These are phyloP conservation scores for Gentiana macrophylla DNA, from an alignment of 257 asterid genomes.

Conservation along the genomic window DNA sequence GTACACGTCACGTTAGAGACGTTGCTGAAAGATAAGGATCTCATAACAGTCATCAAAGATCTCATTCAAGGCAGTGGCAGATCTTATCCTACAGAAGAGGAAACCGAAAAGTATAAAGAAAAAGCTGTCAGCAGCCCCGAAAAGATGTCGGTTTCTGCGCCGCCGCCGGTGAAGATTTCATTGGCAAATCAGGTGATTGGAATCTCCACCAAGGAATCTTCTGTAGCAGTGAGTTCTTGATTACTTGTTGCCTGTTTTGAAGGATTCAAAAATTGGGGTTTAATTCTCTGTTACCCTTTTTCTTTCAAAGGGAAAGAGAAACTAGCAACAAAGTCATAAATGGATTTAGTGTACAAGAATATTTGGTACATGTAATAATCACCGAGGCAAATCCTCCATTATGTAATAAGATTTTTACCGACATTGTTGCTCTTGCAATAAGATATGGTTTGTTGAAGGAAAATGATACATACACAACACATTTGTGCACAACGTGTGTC, in stretches of 20 bases:
- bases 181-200: conserved; percentile 13
- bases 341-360: no score
- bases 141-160: conserved; percentile 20
- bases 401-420: no score
- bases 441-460: no score
- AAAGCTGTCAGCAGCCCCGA: conserved; percentile 10
- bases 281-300: no score
- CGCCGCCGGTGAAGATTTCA: conserved; percentile 9
- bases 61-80: conserved; percentile 70
- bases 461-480: no score
- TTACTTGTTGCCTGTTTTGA: neutral
- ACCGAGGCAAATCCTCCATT: no score
- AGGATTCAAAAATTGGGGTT: no score
- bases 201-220: conserved; percentile 17
- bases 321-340: no score
- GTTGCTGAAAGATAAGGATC: conserved; percentile 63
- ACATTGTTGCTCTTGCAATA: no score
- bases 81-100: conserved; percentile 32
- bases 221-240: conserved; percentile 18
- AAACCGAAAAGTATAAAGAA: conserved; percentile 13
- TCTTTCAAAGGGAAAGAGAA: no score
- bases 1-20: conserved; percentile 81
- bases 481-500: no score
- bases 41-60: conserved; percentile 43
- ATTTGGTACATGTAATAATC: no score